Evolutionary conservation across 2,329 filamentous ascomycete species (phyloP).

Genomic region (Cytospora piceicola): DNA sequence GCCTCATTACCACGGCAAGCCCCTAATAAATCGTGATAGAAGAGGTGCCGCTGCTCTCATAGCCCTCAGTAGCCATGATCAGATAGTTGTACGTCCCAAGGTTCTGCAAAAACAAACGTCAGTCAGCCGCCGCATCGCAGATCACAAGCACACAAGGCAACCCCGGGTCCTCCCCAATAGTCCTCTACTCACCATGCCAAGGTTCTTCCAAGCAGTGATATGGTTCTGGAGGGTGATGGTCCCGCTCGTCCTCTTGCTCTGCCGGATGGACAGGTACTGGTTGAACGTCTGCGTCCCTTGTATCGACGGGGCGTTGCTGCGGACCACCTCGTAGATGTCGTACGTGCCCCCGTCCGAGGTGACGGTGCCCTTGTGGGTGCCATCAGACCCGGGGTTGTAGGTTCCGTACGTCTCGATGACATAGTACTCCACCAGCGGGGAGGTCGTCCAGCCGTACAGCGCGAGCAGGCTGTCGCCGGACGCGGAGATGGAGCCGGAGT

Average conservation of each 20-base stretch:
- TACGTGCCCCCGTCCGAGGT: slow-evolving; percentile 34
- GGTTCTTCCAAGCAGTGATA: slow-evolving; percentile 50
- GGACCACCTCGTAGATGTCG: slow-evolving; percentile 33
- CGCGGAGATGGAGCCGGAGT: slow-evolving; percentile 15
- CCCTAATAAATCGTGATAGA: slow-evolving; percentile 23
- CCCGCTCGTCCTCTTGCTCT: slow-evolving; percentile 47
- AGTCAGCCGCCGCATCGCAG: background rate
- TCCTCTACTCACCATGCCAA: slow-evolving; percentile 37
- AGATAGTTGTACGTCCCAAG: slow-evolving; percentile 50
- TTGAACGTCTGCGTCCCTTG: slow-evolving; percentile 47
- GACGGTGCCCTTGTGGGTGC: slow-evolving; percentile 24
- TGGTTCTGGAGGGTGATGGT: slow-evolving; percentile 50
- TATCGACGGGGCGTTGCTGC: slow-evolving; percentile 43
- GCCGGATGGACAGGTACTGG: slow-evolving; percentile 50
- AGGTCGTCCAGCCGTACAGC: slow-evolving; percentile 41
- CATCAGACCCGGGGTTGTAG: slow-evolving; percentile 30
- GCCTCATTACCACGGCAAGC: background rate
- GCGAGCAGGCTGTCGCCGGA: slow-evolving; percentile 20
- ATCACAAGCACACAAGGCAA: background rate
- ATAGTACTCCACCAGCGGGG: slow-evolving; percentile 39
- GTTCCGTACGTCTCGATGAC: slow-evolving; percentile 36
- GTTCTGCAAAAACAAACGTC: slow-evolving; percentile 29
- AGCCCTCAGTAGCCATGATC: slow-evolving; percentile 49
- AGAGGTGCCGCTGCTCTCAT: slow-evolving; percentile 44
- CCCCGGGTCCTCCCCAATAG: background rate